Conservation (phyloP, 768 basidiomycete genomes). For the Guyanaporus albipodus region DNA sequence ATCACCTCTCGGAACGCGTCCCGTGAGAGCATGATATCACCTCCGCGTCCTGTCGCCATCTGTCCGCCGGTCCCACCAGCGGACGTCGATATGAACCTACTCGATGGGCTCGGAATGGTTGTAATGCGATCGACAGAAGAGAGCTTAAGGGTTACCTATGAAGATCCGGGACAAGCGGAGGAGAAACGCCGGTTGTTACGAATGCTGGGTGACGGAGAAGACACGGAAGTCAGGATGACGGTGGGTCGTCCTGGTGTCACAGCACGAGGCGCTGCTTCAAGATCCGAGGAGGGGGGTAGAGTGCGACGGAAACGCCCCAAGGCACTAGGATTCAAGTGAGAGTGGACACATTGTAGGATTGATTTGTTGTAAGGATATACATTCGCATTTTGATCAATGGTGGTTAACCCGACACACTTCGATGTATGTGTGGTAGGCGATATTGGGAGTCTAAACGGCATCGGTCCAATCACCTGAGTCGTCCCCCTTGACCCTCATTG, state of each 20-base stretch:
- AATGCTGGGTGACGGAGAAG: constrained; percentile 39
- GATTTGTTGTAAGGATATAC: constrained; percentile 2
- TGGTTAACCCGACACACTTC: too few species aligned
- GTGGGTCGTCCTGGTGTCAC: constrained; percentile 19
- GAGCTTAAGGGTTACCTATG: constrained; percentile 58
- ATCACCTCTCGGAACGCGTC: constrained; percentile 38
- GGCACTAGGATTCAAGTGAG: constrained; percentile 4
- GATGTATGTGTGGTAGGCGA: too few species aligned
- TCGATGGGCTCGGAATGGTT: constrained; percentile 17
- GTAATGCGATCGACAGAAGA: constrained; percentile 32
- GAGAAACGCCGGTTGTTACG: constrained; percentile 57
- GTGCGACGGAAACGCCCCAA: constrained; percentile 11
- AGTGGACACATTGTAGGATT: background rate
- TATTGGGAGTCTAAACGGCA: too few species aligned
- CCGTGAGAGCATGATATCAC: constrained; percentile 21
- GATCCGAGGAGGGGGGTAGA: background rate
- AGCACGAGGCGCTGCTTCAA: constrained; percentile 6
- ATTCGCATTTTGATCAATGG: background rate
- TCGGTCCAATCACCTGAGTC: constrained; percentile 26
- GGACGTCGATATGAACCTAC: constrained; percentile 31
- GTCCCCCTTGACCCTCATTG: constrained; percentile 42
- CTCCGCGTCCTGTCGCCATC: constrained; percentile 3
- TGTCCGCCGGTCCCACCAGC: background rate
- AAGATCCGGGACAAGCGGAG: constrained; percentile 60
- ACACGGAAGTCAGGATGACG: constrained; percentile 3